Evolutionary conservation across 2,329 filamentous ascomycete species (phyloP).

Genomic region (Fusarium haematococcum): DNA sequence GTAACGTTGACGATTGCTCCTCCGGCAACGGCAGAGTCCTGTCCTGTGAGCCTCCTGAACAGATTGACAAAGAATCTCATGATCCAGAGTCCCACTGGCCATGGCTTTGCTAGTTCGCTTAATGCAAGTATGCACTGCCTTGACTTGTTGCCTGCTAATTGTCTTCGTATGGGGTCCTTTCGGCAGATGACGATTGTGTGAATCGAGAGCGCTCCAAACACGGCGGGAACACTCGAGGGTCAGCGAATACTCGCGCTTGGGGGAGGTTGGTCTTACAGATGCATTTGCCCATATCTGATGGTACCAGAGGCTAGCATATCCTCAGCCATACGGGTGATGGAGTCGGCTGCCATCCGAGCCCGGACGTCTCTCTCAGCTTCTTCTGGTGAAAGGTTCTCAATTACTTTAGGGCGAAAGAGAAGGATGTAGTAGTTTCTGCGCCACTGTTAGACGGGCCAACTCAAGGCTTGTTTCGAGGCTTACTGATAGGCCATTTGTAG

Average conservation of each 20-base stretch:
- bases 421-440: conserved; percentile 25
- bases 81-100: conserved; percentile 38
- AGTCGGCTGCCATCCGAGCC: conserved; percentile 27
- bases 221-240: conserved; percentile 8
- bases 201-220: conserved; percentile 36
- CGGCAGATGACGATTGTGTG: conserved; percentile 34
- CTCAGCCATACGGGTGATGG: conserved; percentile 31
- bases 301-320: conserved; percentile 23
- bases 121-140: conserved; percentile 38
- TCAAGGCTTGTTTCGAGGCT: accelerated
- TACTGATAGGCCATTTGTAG: conserved; percentile 37
- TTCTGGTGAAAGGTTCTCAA: neutral
- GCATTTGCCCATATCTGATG: conserved; percentile 26
- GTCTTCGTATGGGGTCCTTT: conserved; percentile 24
- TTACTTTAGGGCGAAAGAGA: conserved; percentile 22
- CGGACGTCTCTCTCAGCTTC: conserved; percentile 15
- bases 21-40: conserved; percentile 12
- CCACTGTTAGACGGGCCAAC: accelerated
- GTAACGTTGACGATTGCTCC: conserved; percentile 24
- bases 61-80: conserved; percentile 33
- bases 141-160: conserved; percentile 37
- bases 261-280: neutral
- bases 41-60: conserved; percentile 23
- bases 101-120: conserved; percentile 28
- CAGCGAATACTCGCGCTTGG: neutral